Evolutionary conservation across 371 early-diverging fungal genomes (phyloP).

Genomic region (Nematocida minor): DNA sequence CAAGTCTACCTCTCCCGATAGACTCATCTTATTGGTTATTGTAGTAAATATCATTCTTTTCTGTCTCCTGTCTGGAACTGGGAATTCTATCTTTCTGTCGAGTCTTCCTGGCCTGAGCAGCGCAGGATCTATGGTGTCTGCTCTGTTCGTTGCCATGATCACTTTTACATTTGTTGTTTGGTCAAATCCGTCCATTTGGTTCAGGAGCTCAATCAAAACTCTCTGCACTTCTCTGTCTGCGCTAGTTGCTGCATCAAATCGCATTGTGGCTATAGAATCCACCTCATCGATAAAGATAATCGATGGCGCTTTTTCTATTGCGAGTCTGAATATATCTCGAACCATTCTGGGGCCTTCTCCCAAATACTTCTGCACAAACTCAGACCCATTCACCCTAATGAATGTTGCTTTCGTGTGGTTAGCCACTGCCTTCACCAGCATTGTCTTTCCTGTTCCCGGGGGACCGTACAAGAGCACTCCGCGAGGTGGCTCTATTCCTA

Average conservation of each 20-base stretch:
- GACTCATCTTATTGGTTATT: slow-evolving; percentile 92
- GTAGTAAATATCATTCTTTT: slow-evolving; percentile 94
- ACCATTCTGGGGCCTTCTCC: slow-evolving; percentile 77
- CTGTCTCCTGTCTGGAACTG: slow-evolving; percentile 95
- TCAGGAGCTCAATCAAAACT: slow-evolving; percentile 91
- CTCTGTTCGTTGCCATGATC: slow-evolving; percentile 97
- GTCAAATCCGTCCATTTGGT: slow-evolving; percentile 99
- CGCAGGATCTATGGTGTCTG: slow-evolving; percentile 92
- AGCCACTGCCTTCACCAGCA: slow-evolving; percentile 97
- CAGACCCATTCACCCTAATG: slow-evolving; percentile 83
- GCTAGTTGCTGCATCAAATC: slow-evolving; percentile 97
- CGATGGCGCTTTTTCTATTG: slow-evolving; percentile 73
- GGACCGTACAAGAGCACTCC: slow-evolving; percentile 89
- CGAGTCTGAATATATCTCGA: slow-evolving; percentile 67
- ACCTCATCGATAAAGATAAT: slow-evolving; percentile 96
- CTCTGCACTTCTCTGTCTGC: slow-evolving; percentile 99
- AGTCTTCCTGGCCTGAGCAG: slow-evolving; percentile 86
- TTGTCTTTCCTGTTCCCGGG: slow-evolving; percentile 96
- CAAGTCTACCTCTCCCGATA: slow-evolving; percentile 91
- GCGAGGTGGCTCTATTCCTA: slow-evolving; percentile 90
- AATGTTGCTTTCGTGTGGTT: slow-evolving; percentile 73
- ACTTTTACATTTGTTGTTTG: slow-evolving; percentile 91
- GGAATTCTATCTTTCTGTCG: slow-evolving; percentile 84
- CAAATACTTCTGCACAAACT: slow-evolving; percentile 81
- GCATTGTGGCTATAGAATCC: slow-evolving; percentile 91